Base-by-base conservation (phyloP, 1,284 basidiomycete species). In the Spongiforma sp. region DNA sequence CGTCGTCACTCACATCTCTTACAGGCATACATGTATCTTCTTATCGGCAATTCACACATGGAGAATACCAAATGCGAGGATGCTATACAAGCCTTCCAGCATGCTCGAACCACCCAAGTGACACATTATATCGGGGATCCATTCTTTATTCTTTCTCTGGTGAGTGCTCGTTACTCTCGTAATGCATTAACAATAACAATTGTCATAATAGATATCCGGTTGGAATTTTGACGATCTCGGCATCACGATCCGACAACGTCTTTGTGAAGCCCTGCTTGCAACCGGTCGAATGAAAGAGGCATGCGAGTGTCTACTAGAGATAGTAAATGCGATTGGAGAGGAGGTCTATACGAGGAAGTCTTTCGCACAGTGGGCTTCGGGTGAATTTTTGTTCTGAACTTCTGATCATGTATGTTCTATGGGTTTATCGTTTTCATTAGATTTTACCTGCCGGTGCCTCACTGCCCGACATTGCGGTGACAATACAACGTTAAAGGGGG, bases 11-110 rank as follows among this genome's bases (percentile, higher is more conserved):
- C 1, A 61, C 7, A 4, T 34, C n/a, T 61, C 5, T 8, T n/a
- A 5, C 7, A 61, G 59, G 59, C 60, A 34, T 61, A 61, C 5
- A 61, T 61, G 58, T 12, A 41, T 43, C 11, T 61, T 61, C 59
- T 61, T 9, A 11, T 61, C 3, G 60, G 60, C 7, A 30, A 28
- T 5, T 41, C 24, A 12, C 26, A 4, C 15, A 36, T 62, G 32
- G 32, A 28, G 21, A 46, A 6, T 26, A n/a, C 5, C 5, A 26
- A 61, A 32, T 46, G 36, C 19, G 10, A n/a, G 21, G 26, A 19
- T 30, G 33, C 60, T 9, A 15, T 61, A 7, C 10, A 62, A 33
- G 41, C 3, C 1, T 61, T 46, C 9, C 37, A 62, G 21, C 32
- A 5, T 24, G 60, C 60, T 26, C 37, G 37, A 33, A 6, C n/a